Conservation (phyloP, 2,329 filamentous ascomycete species). For the Sporothrix phasma region DNA sequence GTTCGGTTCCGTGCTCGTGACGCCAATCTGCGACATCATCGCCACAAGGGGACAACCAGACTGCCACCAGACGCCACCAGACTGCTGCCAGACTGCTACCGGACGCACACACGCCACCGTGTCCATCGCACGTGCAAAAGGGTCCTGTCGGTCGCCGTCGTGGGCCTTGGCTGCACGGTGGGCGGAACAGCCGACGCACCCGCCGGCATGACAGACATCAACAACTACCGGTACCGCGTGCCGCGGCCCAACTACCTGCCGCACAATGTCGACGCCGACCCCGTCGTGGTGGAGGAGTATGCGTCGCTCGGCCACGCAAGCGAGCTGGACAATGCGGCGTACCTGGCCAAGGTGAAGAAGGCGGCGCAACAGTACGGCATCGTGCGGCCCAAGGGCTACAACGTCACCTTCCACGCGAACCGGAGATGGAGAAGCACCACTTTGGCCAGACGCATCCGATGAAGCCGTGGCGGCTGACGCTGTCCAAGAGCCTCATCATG, state of each 20-base stretch:
- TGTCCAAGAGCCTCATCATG: constrained; percentile 90
- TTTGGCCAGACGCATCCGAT: constrained; percentile 96
- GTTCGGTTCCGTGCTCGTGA: background rate
- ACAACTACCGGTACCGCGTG: constrained; percentile 42
- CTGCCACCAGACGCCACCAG: no score
- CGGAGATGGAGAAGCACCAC: constrained; percentile 89
- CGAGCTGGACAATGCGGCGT: constrained; percentile 47
- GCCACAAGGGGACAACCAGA: background rate
- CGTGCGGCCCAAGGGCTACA: constrained; percentile 72
- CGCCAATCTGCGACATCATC: background rate
- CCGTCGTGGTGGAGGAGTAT: constrained; percentile 43
- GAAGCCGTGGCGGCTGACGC: constrained; percentile 95
- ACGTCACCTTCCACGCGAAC: constrained; percentile 91
- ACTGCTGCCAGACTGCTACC: no score
- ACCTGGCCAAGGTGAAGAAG: constrained; percentile 48
- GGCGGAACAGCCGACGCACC: background rate
- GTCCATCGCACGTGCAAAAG: background rate
- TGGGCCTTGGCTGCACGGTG: background rate
- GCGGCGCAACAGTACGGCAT: constrained; percentile 57
- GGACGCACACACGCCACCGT: no score
- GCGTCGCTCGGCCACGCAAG: constrained; percentile 40
- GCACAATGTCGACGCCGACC: constrained; percentile 41
- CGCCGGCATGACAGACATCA: constrained; percentile 29
- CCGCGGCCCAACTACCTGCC: constrained; percentile 53
- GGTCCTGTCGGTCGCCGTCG: background rate